These are phyloP conservation scores for Lactarius quietus DNA, from an alignment of 768 basidiomycete genomes.

Conservation along the genomic window DNA sequence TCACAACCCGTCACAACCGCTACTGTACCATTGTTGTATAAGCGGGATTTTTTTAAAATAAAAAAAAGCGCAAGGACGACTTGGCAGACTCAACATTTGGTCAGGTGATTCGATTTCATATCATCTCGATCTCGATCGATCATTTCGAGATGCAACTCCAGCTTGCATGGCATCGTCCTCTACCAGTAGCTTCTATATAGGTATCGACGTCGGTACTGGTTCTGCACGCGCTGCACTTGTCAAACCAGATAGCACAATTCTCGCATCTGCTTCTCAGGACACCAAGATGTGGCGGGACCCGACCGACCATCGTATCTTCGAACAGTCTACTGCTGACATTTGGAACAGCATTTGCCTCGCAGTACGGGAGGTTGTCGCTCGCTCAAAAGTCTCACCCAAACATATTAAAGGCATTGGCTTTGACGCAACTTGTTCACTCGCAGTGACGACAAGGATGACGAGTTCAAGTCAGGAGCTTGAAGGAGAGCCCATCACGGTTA, in stretches of 20 bases:
- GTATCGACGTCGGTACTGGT: conserved; percentile 88
- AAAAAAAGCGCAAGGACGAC: too few relatives aligned
- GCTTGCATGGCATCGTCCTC: conserved; percentile 34
- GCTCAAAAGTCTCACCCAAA: conserved; percentile 51
- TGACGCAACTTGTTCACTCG: conserved; percentile 95
- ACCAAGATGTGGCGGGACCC: conserved; percentile 86
- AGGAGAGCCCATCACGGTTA: conserved; percentile 73
- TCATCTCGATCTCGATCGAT: not conserved
- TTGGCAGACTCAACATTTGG: too few relatives aligned
- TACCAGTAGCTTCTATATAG: conserved; percentile 52
- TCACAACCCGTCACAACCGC: too few relatives aligned
- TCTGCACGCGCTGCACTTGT: conserved; percentile 88
- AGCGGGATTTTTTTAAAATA: too few relatives aligned
- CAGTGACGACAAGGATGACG: conserved; percentile 74
- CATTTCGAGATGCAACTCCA: not conserved
- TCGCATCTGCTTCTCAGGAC: conserved; percentile 75
- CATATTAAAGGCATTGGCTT: conserved; percentile 86
- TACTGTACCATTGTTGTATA: too few relatives aligned
- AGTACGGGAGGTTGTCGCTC: conserved; percentile 58
- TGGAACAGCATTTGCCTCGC: conserved; percentile 67
- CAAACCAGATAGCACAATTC: conserved; percentile 58
- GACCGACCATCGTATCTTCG: conserved; percentile 87
- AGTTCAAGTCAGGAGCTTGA: too few relatives aligned
- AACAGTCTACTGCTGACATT: conserved; percentile 90
- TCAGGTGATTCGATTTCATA: not conserved